A percentile compares a stretch with the other conserved stretches of the same genome.
Conservation (phyloP, 2,329 filamentous ascomycete species). For the Ophiognomonia clavigignenti-juglandacearum region DNA sequence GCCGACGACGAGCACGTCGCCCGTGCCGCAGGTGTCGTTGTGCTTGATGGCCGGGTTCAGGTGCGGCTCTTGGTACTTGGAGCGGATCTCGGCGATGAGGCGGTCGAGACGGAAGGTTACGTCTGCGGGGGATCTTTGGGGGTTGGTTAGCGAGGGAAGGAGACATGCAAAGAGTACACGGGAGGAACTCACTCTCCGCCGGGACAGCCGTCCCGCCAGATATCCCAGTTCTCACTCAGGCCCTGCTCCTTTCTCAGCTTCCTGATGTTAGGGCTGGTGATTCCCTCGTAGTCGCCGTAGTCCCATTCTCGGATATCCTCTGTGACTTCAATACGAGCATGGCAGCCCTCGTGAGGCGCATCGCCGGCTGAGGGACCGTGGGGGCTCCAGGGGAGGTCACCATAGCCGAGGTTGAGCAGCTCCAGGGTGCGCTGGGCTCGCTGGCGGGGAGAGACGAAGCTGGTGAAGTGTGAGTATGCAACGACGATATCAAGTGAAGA, state of each 20-base stretch:
- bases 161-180: neutral
- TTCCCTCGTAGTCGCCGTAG: slow-evolving; percentile 82
- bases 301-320: slow-evolving; percentile 80
- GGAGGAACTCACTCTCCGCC: slow-evolving; percentile 67
- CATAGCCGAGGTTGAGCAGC: slow-evolving; percentile 69
- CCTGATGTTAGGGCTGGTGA: slow-evolving; percentile 67
- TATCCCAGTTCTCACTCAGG: slow-evolving; percentile 64
- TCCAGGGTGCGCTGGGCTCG: slow-evolving; percentile 89
- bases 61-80: slow-evolving; percentile 56
- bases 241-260: slow-evolving; percentile 53
- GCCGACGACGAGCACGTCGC: slow-evolving; percentile 76
- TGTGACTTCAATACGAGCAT: slow-evolving; percentile 61
- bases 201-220: slow-evolving; percentile 84
- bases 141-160: neutral
- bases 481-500: too few relatives aligned
- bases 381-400: slow-evolving; percentile 66
- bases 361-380: slow-evolving; percentile 32
- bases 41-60: slow-evolving; percentile 39
- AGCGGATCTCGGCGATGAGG: slow-evolving; percentile 70
- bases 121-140: slow-evolving; percentile 61
- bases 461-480: slow-evolving; percentile 26
- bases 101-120: slow-evolving; percentile 68
- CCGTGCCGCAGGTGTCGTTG: slow-evolving; percentile 25
- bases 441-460: slow-evolving; percentile 80
- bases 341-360: slow-evolving; percentile 40